Conservation (phyloP, 2,329 filamentous ascomycete genomes). For the Diplodia intermedia region DNA sequence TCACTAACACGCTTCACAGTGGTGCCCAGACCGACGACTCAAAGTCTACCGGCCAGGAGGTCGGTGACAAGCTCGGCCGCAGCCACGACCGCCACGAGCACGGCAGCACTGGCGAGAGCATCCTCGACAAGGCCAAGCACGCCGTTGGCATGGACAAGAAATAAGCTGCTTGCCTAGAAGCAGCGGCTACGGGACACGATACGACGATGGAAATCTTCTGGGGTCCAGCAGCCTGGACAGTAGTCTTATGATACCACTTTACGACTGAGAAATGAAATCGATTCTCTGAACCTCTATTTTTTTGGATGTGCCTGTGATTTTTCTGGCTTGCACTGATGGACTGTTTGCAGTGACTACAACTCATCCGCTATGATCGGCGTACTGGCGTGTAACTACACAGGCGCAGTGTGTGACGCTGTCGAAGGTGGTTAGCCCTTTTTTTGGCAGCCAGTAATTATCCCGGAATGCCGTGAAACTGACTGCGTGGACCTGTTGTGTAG, state of each 20-base stretch:
- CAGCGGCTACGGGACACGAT: not conserved
- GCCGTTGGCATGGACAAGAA: constrained; percentile 55
- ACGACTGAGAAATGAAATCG: not conserved
- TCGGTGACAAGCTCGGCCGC: constrained; percentile 50
- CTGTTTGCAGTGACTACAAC: too few species aligned
- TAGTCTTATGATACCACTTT: constrained; percentile 33
- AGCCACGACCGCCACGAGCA: constrained; percentile 49
- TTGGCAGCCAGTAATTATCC: too few species aligned
- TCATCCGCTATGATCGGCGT: too few species aligned
- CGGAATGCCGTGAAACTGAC: too few species aligned
- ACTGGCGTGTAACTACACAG: too few species aligned
- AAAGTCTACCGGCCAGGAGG: constrained; percentile 63
- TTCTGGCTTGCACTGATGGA: too few species aligned
- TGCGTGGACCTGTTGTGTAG: too few species aligned
- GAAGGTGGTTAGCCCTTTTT: too few species aligned
- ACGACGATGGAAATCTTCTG: constrained; percentile 1
- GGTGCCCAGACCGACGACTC: constrained; percentile 59
- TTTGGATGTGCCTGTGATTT: not conserved
- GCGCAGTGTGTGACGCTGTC: too few species aligned
- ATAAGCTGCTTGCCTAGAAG: constrained; percentile 34
- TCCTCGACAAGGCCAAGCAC: constrained; percentile 58
- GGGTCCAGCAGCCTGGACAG: constrained; percentile 9
- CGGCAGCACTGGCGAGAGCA: constrained; percentile 46
- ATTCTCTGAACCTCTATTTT: not conserved
- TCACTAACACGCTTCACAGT: constrained; percentile 43